Conservation (phyloP, 176 grass and related monocot genomes). For the Avena sativa region DNA sequence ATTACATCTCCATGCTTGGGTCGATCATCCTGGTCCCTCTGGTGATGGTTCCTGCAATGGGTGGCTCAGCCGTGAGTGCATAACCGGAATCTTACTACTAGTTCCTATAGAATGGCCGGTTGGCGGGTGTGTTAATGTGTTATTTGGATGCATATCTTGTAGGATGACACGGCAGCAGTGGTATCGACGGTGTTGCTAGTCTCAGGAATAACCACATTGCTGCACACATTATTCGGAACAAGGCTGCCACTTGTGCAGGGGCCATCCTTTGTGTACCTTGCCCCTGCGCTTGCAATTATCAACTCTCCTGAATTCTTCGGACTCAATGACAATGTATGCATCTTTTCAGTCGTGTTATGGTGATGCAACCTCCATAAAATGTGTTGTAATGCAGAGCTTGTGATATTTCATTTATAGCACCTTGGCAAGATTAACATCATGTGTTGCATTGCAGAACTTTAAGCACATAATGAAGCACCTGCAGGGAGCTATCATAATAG, state of each 20-base stretch:
- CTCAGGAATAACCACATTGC: slow-evolving; percentile 77
- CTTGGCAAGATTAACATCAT: slow-evolving; percentile 16
- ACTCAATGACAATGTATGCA: slow-evolving; percentile 88
- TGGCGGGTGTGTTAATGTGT: neutral
- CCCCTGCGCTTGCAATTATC: slow-evolving; percentile 82
- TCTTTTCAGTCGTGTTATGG: slow-evolving; percentile 1
- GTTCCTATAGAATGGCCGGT: neutral
- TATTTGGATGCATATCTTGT: slow-evolving; percentile 38
- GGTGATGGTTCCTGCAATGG: slow-evolving; percentile 91
- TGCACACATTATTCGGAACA: slow-evolving; percentile 87
- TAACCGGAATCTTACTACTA: slow-evolving; percentile 7
- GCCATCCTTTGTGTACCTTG: slow-evolving; percentile 95
- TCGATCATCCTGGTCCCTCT: slow-evolving; percentile 91
- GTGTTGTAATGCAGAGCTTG: slow-evolving; percentile 4
- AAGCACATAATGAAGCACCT: slow-evolving; percentile 99
- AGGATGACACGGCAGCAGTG: slow-evolving; percentile 89
- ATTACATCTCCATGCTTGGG: slow-evolving; percentile 96
- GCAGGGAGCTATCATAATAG: slow-evolving; percentile 93
- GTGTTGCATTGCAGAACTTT: slow-evolving; percentile 73
- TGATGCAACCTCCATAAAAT: slow-evolving; percentile 9
- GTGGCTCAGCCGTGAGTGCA: slow-evolving; percentile 76
- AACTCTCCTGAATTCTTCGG: slow-evolving; percentile 89
- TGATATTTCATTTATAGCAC: neutral
- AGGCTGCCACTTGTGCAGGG: slow-evolving; percentile 91
- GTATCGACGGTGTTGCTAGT: slow-evolving; percentile 89